Percentiles rank a stretch among this genome's conserved stretches.
Evolutionary conservation across 2,329 filamentous ascomycete species (phyloP).

Genomic region (Plectosphaerella cucumerina): DNA sequence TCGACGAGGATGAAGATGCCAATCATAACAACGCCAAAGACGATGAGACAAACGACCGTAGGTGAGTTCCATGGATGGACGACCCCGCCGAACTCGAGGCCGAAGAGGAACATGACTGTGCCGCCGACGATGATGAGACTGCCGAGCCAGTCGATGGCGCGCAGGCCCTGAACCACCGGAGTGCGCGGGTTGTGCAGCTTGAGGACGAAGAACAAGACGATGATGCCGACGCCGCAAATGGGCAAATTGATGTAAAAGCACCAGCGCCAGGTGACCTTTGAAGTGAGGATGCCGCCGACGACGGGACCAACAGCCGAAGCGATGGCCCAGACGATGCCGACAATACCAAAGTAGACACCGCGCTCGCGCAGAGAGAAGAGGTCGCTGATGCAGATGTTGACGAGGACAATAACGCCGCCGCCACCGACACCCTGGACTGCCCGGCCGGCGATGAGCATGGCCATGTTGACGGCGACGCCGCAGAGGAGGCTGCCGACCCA

Average conservation of each 20-base stretch:
- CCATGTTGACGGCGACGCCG: slow-evolving; percentile 39
- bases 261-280: slow-evolving; percentile 57
- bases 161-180: slow-evolving; percentile 55
- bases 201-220: slow-evolving; percentile 57
- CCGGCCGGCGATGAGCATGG: slow-evolving; percentile 41
- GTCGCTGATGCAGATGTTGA: slow-evolving; percentile 51
- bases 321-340: slow-evolving; percentile 64
- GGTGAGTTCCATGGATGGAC: slow-evolving; percentile 58
- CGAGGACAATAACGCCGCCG: slow-evolving; percentile 46
- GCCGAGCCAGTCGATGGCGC: slow-evolving; percentile 58
- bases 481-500: slow-evolving; percentile 47
- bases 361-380: slow-evolving; percentile 43
- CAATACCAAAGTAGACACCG: slow-evolving; percentile 56
- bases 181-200: slow-evolving; percentile 65
- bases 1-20: slow-evolving; percentile 57
- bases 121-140: slow-evolving; percentile 59
- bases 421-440: slow-evolving; percentile 49
- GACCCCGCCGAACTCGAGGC: slow-evolving; percentile 65
- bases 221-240: slow-evolving; percentile 49
- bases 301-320: slow-evolving; percentile 63
- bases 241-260: slow-evolving; percentile 45
- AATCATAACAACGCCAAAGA: slow-evolving; percentile 51
- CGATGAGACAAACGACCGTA: slow-evolving; percentile 57
- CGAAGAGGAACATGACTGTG: slow-evolving; percentile 66
- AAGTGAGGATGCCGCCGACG: slow-evolving; percentile 60